phyloP scores from a whole-genome alignment of 371 early-diverging fungal species.

The Actinomucor elegans region DNA sequence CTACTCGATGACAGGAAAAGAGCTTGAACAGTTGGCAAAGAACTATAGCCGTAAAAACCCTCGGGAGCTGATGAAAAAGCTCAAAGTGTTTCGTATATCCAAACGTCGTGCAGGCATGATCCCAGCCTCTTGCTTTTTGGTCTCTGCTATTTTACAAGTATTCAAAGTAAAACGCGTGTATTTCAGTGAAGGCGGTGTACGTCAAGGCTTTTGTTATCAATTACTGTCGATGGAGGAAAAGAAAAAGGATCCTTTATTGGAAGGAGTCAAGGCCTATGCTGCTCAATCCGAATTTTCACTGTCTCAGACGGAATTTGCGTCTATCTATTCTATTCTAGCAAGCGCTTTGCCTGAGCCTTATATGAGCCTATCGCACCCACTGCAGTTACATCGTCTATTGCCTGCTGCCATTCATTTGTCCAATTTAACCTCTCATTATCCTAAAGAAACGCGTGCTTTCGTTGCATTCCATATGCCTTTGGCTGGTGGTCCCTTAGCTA shows the following conservation, averaged over 20 bases:
- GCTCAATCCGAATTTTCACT: conserved; percentile 26
- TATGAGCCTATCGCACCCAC: conserved; percentile 29
- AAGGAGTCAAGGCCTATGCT: conserved; percentile 51
- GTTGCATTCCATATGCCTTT: conserved; percentile 61
- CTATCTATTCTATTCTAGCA: conserved; percentile 31
- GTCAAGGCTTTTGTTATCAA: conserved; percentile 59
- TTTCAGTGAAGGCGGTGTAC: conserved; percentile 67
- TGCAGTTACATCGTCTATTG: conserved; percentile 50
- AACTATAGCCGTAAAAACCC: conserved; percentile 32
- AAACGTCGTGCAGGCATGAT: conserved; percentile 61
- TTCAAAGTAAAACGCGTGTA: conserved; percentile 44
- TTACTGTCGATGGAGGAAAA: conserved; percentile 44
- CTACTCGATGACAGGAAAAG: conserved; percentile 44
- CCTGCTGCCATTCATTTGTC: conserved; percentile 56
- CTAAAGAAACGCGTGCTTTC: conserved; percentile 62
- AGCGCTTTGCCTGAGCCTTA: conserved; percentile 35
- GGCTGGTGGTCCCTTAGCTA: conserved; percentile 58
- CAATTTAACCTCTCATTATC: conserved; percentile 55
- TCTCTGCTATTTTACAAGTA: conserved; percentile 53
- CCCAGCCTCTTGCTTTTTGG: conserved; percentile 60
- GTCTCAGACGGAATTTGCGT: conserved; percentile 30
- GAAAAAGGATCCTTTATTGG: conserved; percentile 53
- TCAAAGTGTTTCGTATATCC: conserved; percentile 56
- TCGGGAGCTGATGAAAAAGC: conserved; percentile 26
- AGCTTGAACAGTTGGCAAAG: conserved; percentile 37